Percentiles rank a stretch among this genome's conserved stretches.
These are phyloP conservation scores for Phialophora verrucosa DNA, from an alignment of 2,329 filamentous ascomycete species.

Conservation along the genomic window DNA sequence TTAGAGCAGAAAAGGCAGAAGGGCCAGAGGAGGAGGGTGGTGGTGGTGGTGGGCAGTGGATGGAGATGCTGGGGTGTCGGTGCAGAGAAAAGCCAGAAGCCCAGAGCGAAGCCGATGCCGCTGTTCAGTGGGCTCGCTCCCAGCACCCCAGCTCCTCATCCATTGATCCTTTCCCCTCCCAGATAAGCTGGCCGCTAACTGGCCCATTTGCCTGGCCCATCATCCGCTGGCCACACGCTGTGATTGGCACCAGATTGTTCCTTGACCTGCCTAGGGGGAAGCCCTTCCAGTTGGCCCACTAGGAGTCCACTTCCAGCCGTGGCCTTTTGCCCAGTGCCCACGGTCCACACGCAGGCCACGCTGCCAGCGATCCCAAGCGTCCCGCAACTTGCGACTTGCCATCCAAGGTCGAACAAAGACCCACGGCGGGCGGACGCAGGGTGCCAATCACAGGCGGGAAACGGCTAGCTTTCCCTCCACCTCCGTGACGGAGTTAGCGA, in stretches of 20 bases:
- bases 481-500: constrained; percentile 5
- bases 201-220: constrained; percentile 3
- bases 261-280: constrained; percentile 19
- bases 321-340: constrained; percentile 12
- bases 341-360: constrained; percentile 21
- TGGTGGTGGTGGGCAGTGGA: constrained; percentile 9
- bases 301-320: constrained; percentile 15
- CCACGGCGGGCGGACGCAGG: constrained; percentile 33
- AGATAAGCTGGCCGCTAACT: constrained; percentile 16
- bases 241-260: constrained; percentile 29
- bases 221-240: constrained; percentile 16
- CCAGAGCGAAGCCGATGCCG: constrained; percentile 18
- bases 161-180: constrained; percentile 6
- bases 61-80: constrained; percentile 3
- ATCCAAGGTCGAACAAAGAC: constrained; percentile 32
- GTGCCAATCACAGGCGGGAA: constrained; percentile 31
- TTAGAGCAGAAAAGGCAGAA: constrained; percentile 34
- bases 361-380: constrained; percentile 30
- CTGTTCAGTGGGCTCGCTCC: constrained; percentile 9
- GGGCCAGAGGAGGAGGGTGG: constrained; percentile 6
- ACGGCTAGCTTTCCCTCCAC: constrained; percentile 21
- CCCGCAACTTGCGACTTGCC: constrained; percentile 33
- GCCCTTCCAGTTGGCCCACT: constrained; percentile 13
- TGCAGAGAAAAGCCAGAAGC: neutral
- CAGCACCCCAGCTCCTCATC: constrained; percentile 16